phyloP scores from a whole-genome alignment of 805 yeast genomes.

The Pichia sporocuriosa region DNA sequence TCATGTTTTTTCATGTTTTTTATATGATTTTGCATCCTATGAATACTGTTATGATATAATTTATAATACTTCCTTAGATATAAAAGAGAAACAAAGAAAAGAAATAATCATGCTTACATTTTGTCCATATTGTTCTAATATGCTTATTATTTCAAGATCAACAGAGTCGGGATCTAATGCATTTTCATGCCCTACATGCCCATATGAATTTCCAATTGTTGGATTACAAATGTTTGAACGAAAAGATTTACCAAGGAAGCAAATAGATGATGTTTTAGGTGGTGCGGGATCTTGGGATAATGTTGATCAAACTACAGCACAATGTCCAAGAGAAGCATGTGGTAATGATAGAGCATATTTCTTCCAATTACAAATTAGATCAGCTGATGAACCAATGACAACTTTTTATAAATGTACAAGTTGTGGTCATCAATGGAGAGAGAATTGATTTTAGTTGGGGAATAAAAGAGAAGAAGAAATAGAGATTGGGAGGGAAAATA shows the following conservation, averaged over 20 bases:
- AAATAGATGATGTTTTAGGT: conserved; percentile 93
- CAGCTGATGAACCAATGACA: conserved; percentile 99
- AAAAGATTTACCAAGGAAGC: conserved; percentile 74
- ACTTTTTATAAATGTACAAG: conserved; percentile 92
- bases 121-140: conserved; percentile 91
- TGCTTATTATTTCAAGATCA: conserved; percentile 69
- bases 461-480: too few relatives aligned
- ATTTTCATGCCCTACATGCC: conserved; percentile 89
- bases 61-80: not conserved
- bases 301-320: conserved; percentile 90
- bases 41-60: not conserved
- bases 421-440: conserved; percentile 96
- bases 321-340: conserved; percentile 85
- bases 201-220: conserved; percentile 84
- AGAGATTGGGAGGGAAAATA: too few relatives aligned
- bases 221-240: conserved; percentile 84
- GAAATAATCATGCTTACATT: conserved; percentile 66
- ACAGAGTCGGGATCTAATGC: conserved; percentile 48
- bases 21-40: too few relatives aligned
- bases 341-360: conserved; percentile 89
- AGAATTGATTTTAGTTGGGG: conserved; percentile 67
- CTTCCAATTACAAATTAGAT: conserved; percentile 92
- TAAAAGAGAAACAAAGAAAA: not conserved
- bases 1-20: too few relatives aligned
- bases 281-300: conserved; percentile 99